phyloP scores from a whole-genome alignment of 441 rosid species.

The Erysimum cheiri region DNA sequence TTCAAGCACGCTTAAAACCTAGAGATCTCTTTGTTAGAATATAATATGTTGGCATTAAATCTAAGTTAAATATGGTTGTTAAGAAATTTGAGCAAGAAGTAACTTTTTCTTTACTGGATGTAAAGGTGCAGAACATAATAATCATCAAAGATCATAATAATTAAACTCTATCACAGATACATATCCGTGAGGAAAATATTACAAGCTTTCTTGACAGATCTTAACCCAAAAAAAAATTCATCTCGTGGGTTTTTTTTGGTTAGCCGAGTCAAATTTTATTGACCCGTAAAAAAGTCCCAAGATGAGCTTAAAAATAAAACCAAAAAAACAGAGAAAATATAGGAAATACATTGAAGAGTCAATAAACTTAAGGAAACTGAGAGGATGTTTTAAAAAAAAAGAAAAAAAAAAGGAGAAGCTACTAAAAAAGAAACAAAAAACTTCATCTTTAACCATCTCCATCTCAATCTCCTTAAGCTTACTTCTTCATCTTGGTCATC shows the following conservation, averaged over 20 bases:
- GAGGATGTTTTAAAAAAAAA: conserved; percentile 28
- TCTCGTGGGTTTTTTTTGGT: conserved; percentile 16
- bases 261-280: conserved; percentile 19
- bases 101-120: too few relatives aligned
- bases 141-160: too few relatives aligned
- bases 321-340: conserved; percentile 9
- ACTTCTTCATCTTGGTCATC: conserved; percentile 54
- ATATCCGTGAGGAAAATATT: conserved; percentile 28
- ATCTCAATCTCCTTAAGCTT: conserved; percentile 33
- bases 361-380: conserved; percentile 25
- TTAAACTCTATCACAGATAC: not conserved
- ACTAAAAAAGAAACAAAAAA: not conserved
- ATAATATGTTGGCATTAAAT: too few relatives aligned
- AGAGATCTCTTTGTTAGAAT: too few relatives aligned
- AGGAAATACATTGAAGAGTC: conserved; percentile 20
- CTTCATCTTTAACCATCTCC: conserved; percentile 45
- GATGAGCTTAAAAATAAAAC: conserved; percentile 15
- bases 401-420: conserved; percentile 32
- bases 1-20: too few relatives aligned
- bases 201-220: conserved; percentile 38
- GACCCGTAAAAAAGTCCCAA: conserved; percentile 34
- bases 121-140: too few relatives aligned
- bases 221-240: conserved; percentile 26
- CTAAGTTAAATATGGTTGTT: too few relatives aligned
- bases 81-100: too few relatives aligned